Conservation (phyloP, 208 protist genomes). For the Crithidia expoeki region DNA sequence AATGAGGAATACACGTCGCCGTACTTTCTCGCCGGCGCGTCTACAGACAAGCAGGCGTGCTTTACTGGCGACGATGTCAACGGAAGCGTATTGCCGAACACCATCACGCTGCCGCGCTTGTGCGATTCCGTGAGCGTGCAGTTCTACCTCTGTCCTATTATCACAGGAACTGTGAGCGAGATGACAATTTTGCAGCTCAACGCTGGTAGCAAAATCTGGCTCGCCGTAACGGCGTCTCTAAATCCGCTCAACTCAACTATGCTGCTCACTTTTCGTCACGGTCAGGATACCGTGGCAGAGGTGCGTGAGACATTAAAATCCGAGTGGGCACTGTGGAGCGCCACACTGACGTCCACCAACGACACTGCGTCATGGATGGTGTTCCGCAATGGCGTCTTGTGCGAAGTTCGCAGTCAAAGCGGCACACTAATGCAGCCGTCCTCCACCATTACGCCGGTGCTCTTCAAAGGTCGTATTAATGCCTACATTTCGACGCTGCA, state of each 20-base stretch:
- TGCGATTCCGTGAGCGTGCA: slow-evolving; percentile 79
- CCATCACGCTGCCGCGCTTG: slow-evolving; percentile 50
- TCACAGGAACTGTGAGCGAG: slow-evolving; percentile 32
- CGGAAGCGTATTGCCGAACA: slow-evolving; percentile 44
- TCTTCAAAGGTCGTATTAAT: slow-evolving; percentile 32
- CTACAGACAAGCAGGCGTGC: slow-evolving; percentile 14
- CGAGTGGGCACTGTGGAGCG: slow-evolving; percentile 80
- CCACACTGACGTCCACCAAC: slow-evolving; percentile 57
- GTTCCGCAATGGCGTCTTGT: slow-evolving; percentile 65
- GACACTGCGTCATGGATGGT: slow-evolving; percentile 75
- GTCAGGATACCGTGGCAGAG: slow-evolving; percentile 61
- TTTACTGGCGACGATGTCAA: slow-evolving; percentile 44
- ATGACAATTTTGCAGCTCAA: slow-evolving; percentile 55
- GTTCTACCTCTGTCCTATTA: slow-evolving; percentile 63
- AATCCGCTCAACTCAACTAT: slow-evolving; percentile 49
- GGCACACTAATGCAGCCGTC: slow-evolving; percentile 50
- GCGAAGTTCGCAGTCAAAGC: slow-evolving; percentile 47
- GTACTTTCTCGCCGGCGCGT: slow-evolving; percentile 40
- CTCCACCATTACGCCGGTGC: slow-evolving; percentile 7
- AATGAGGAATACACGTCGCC: slow-evolving; percentile 55
- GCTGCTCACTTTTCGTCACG: slow-evolving; percentile 69
- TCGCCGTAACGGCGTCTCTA: slow-evolving; percentile 52
- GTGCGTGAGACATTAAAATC: slow-evolving; percentile 60
- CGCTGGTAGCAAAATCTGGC: slow-evolving; percentile 54
- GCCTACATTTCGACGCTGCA: slow-evolving; percentile 51